Evolutionary conservation across 257 asterid genomes (phyloP).

Genomic region (Penstemon davidsonii): DNA sequence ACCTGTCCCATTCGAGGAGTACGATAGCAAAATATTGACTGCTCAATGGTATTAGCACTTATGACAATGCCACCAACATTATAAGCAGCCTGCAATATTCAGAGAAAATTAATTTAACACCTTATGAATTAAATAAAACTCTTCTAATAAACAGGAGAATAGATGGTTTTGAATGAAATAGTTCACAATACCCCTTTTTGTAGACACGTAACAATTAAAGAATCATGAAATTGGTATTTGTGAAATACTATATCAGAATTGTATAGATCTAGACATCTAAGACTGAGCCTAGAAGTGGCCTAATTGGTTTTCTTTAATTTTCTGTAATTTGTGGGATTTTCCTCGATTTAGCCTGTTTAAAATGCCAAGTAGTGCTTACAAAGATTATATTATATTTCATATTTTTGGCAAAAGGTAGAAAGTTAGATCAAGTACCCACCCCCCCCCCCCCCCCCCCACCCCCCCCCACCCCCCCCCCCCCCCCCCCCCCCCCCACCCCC

Average conservation of each 20-base stretch:
- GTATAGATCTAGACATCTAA: neutral
- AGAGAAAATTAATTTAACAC: slow-evolving; percentile 7
- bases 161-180: neutral
- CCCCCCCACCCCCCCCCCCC: no score
- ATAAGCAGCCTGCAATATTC: slow-evolving; percentile 63
- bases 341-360: neutral
- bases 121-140: neutral
- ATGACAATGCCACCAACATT: slow-evolving; percentile 53
- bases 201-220: no score
- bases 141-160: neutral
- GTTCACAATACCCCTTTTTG: no score
- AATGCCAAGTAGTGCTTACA: neutral
- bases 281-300: no score
- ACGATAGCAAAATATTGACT: slow-evolving; percentile 52
- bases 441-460: no score
- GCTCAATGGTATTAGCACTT: slow-evolving; percentile 57
- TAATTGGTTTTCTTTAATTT: no score
- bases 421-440: no score
- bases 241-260: neutral
- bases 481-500: no score
- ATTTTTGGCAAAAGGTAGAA: no score
- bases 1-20: slow-evolving; percentile 64
- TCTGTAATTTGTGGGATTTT: neutral
- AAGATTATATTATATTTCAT: neutral
- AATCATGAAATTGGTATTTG: neutral